Base-by-base conservation (phyloP, 2,329 filamentous ascomycete species). In the Fusarium chaquense region DNA sequence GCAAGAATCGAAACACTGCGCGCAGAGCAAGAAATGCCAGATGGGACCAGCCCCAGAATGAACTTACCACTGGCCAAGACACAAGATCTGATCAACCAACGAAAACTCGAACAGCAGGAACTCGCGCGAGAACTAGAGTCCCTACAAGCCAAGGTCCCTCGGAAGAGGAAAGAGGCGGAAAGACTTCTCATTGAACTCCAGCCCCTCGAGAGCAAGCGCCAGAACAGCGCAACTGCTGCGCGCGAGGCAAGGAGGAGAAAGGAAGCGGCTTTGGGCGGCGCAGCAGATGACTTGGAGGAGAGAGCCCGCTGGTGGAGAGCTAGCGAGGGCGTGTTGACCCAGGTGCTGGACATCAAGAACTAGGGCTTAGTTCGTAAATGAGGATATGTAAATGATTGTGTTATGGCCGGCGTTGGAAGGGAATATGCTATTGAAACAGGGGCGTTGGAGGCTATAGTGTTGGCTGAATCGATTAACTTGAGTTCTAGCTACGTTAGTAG, bases 221-320 rank as follows among this genome's bases (percentile, higher is more conserved):
- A 88, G 65, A 89, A 86, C 51, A 90, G 87, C 66, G 86, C 86
- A 33, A 83, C 87, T 26, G 89, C 91, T 18, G 91, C 91, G n/a
- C 87, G 84, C 70, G 92, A 94, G 73, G 91, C 91, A 15, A 86
- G 85, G 77, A 83, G 88, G 74, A 85, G 90, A 73, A 91, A 89
- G 77, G 91, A 93, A 73, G 85, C 85, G 13, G 85, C 89, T 11
- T 81, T 90, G 10, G 87, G 88, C 7, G 90, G 90, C 8, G 87
- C 89, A 43, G 87, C 88, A 18, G 91, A 93, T 73, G 91, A 94
- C 73, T 78, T 94, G 33, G 92, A 94, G 77, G 90, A 92, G 78
- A 86, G 89, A 72, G 92, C 90, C 8, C 83, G 91, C 70, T 95
- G 92, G 92, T 89, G 90, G 80, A 86, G 88, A 70, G 90, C 89